Evolutionary conservation across 208 protist species (phyloP).

Genomic region (Leishmania martiniquensis): DNA sequence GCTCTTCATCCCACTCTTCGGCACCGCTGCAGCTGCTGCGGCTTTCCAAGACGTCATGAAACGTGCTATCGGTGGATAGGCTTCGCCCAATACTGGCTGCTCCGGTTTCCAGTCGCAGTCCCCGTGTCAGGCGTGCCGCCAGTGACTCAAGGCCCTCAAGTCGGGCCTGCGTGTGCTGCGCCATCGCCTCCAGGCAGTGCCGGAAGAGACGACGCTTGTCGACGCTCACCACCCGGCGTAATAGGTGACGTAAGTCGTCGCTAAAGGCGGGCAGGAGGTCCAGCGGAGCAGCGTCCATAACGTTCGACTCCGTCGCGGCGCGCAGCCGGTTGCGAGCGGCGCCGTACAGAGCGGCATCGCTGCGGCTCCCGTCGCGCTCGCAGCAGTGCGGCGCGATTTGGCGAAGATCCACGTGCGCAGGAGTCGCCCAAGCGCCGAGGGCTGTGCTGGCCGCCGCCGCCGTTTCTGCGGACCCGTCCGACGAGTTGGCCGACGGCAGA

Average conservation of each 20-base stretch:
- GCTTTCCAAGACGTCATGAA: background rate
- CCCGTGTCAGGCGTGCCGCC: slow-evolving; percentile 20
- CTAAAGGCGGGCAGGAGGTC: slow-evolving; percentile 30
- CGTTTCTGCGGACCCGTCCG: background rate
- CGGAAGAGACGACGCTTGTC: slow-evolving; percentile 28
- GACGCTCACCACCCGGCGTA: slow-evolving; percentile 9
- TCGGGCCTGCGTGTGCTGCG: slow-evolving; percentile 18
- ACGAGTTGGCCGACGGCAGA: background rate
- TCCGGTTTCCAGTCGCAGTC: slow-evolving; percentile 15
- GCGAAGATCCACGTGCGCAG: slow-evolving; percentile 16
- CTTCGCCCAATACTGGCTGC: background rate
- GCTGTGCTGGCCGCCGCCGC: background rate
- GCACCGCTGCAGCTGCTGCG: slow-evolving; percentile 13
- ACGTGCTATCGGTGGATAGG: background rate
- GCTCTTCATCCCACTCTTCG: background rate
- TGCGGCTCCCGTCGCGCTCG: background rate
- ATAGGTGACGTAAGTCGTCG: slow-evolving; percentile 21
- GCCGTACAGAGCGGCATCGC: slow-evolving; percentile 12
- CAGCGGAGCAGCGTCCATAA: slow-evolving; percentile 18
- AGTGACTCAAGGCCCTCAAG: slow-evolving; percentile 17
- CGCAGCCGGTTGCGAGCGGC: slow-evolving; percentile 13
- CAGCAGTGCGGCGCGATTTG: slow-evolving; percentile 3
- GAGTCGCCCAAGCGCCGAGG: slow-evolving; percentile 14
- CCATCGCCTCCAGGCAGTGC: slow-evolving; percentile 18
- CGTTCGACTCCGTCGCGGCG: slow-evolving; percentile 18